A percentile compares a stretch with the other conserved stretches of the same genome.
Evolutionary conservation across 192 early-diverging fungal genomes (phyloP).

Genomic region (Coemansia sp.): DNA sequence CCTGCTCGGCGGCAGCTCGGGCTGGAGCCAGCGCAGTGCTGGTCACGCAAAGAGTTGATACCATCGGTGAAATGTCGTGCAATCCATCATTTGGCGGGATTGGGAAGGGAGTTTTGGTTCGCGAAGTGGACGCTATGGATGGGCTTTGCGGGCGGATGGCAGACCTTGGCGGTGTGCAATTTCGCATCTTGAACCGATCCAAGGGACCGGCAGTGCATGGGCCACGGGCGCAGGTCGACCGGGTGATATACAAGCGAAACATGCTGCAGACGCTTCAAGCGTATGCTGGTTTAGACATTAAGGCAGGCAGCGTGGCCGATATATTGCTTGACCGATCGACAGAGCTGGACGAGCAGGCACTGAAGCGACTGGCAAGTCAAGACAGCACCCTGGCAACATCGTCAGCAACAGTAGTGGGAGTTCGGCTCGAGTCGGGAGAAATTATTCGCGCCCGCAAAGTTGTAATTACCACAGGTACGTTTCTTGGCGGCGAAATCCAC

Average conservation of each 20-base stretch:
- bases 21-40: conserved; percentile 70
- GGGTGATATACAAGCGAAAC: conserved; percentile 72
- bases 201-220: conserved; percentile 83
- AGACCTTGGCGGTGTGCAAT: conserved; percentile 78
- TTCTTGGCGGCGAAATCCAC: conserved; percentile 80
- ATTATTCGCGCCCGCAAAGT: conserved; percentile 67
- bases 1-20: conserved; percentile 73
- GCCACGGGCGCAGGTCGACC: conserved; percentile 79
- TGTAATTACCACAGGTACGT: conserved; percentile 75
- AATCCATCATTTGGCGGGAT: conserved; percentile 86
- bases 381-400: conserved; percentile 16
- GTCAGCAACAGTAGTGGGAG: conserved; percentile 36
- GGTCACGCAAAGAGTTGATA: conserved; percentile 71
- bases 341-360: conserved; percentile 18
- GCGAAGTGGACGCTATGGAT: conserved; percentile 80
- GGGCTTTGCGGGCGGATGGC: conserved; percentile 79
- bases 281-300: conserved; percentile 70
- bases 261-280: conserved; percentile 64
- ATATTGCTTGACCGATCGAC: conserved; percentile 58
- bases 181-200: conserved; percentile 75
- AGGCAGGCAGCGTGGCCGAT: conserved; percentile 70
- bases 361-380: conserved; percentile 33
- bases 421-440: conserved; percentile 66
- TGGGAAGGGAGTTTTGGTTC: conserved; percentile 77
- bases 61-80: conserved; percentile 86